These are phyloP conservation scores for Apodospora peruviana DNA, from an alignment of 495 filamentous ascomycete species.

Conservation along the genomic window DNA sequence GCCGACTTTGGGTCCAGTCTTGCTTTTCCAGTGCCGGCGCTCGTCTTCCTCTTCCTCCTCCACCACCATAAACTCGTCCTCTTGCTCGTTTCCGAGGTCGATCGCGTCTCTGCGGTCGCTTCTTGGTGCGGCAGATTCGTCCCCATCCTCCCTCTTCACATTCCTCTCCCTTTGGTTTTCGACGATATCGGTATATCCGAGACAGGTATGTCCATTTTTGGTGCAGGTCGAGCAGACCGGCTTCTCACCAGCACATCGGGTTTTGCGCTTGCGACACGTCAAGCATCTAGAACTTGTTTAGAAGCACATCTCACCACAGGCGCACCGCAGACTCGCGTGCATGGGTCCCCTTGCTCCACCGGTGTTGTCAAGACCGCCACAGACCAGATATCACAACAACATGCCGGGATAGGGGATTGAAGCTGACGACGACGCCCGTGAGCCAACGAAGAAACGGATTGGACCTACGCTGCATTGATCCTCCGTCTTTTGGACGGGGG, in stretches of 20 bases:
- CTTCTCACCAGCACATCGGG: conserved; percentile 73
- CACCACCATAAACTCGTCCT: conserved; percentile 24
- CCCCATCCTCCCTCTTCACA: conserved; percentile 27
- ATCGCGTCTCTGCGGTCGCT: conserved; percentile 19
- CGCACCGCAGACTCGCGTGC: conserved; percentile 10
- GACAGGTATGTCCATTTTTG: conserved; percentile 66
- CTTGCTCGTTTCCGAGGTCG: conserved; percentile 18
- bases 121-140: conserved; percentile 11
- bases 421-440: conserved; percentile 15
- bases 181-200: conserved; percentile 56
- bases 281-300: conserved; percentile 51
- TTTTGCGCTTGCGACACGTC: conserved; percentile 79
- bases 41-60: conserved; percentile 30
- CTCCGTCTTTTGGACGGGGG: conserved; percentile 74
- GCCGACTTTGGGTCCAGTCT: conserved; percentile 6
- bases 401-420: background rate
- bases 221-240: conserved; percentile 70
- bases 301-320: conserved; percentile 11
- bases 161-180: no score
- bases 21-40: conserved; percentile 28
- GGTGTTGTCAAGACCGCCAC: conserved; percentile 5
- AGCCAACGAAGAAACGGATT: conserved; percentile 1
- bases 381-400: background rate
- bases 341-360: no score
- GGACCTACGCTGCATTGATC: conserved; percentile 72